These are phyloP conservation scores for Imleria badia DNA, from an alignment of 768 basidiomycete species.

Conservation along the genomic window DNA sequence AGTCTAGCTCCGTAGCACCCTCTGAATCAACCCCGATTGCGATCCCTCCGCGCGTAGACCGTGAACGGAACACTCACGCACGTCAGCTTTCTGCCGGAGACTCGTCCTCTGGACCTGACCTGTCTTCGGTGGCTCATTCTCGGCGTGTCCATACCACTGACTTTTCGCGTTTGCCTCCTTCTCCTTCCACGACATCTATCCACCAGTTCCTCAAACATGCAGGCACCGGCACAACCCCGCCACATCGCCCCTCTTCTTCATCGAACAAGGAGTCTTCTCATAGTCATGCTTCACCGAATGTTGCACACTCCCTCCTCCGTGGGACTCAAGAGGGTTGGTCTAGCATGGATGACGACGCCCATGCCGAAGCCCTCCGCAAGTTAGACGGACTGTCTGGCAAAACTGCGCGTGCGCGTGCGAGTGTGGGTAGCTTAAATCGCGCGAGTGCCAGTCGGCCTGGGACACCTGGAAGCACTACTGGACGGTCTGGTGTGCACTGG, in stretches of 20 bases:
- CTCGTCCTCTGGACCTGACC: constrained; percentile 55
- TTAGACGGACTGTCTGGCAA: constrained; percentile 85
- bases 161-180: constrained; percentile 88
- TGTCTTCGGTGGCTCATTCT: constrained; percentile 43
- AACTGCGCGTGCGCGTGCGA: constrained; percentile 73
- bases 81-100: constrained; percentile 71
- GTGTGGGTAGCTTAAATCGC: constrained; percentile 70
- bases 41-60: constrained; percentile 23
- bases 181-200: constrained; percentile 87
- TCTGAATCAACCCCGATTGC: constrained; percentile 26
- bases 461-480: constrained; percentile 65
- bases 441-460: constrained; percentile 67
- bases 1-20: constrained; percentile 7
- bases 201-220: constrained; percentile 74
- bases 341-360: constrained; percentile 82
- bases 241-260: constrained; percentile 33
- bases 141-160: constrained; percentile 71
- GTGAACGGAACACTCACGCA: constrained; percentile 46
- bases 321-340: constrained; percentile 92
- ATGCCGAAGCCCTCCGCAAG: constrained; percentile 89
- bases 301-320: constrained; percentile 81
- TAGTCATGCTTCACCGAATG: constrained; percentile 54
- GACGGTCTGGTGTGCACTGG: constrained; percentile 58
- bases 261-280: constrained; percentile 41
- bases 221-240: constrained; percentile 38